phyloP scores from a whole-genome alignment of 2,329 filamentous ascomycete species.

The Tolypocladium sp. region DNA sequence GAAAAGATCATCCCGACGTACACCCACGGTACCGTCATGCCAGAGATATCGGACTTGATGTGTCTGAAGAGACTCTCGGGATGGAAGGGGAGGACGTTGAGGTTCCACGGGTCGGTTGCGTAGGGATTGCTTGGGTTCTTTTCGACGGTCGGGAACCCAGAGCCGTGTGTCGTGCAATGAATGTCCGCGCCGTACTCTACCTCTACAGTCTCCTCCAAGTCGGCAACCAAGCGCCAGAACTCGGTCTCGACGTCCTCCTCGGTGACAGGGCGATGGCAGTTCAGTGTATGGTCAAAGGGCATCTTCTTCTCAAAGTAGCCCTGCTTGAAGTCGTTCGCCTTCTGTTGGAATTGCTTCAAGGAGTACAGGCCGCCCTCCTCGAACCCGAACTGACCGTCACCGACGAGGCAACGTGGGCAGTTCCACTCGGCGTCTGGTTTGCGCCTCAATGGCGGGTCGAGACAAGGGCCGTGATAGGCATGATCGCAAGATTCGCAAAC shows the following conservation, averaged over 20 bases:
- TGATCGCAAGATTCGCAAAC: conserved; percentile 89
- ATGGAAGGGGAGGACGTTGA: conserved; percentile 85
- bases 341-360: conserved; percentile 90
- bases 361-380: conserved; percentile 96
- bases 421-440: conserved; percentile 89
- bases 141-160: conserved; percentile 91
- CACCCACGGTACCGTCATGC: conserved; percentile 98
- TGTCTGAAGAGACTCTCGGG: conserved; percentile 90
- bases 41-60: conserved; percentile 96
- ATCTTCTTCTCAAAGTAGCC: conserved; percentile 86
- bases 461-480: conserved; percentile 76
- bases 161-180: conserved; percentile 94
- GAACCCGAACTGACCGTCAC: conserved; percentile 93
- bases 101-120: conserved; percentile 86
- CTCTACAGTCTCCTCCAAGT: conserved; percentile 89
- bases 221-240: conserved; percentile 93
- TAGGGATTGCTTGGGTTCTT: conserved; percentile 81
- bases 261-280: conserved; percentile 71
- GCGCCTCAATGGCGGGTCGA: conserved; percentile 74
- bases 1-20: conserved; percentile 99
- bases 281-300: conserved; percentile 76
- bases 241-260: conserved; percentile 95
- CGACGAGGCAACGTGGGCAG: conserved; percentile 87
- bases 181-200: conserved; percentile 98
- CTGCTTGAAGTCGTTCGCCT: conserved; percentile 90